Evolutionary conservation across 257 asterid genomes (phyloP).

Genomic region (Solanum pimpinellifolium): DNA sequence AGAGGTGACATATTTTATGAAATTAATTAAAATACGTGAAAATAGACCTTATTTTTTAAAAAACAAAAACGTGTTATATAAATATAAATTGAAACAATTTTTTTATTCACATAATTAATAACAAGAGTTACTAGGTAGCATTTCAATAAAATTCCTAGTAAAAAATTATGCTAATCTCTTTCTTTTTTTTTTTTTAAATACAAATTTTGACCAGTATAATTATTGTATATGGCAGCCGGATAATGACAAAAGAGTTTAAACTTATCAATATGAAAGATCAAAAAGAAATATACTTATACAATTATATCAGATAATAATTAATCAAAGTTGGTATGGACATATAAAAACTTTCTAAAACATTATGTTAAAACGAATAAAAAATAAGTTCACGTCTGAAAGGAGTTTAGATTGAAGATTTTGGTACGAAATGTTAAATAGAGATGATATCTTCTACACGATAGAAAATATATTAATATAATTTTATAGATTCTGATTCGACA

Average conservation of each 20-base stretch:
- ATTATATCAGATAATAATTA: neutral
- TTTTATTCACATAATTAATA: too few relatives aligned
- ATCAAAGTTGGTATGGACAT: neutral
- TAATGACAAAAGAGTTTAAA: neutral
- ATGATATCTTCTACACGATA: neutral
- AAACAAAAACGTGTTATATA: neutral
- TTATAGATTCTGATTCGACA: neutral
- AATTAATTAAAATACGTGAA: too few relatives aligned
- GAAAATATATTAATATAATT: neutral
- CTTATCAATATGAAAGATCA: neutral
- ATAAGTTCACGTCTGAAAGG: neutral
- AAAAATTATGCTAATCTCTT: too few relatives aligned
- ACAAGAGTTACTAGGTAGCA: neutral
- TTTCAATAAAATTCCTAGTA: too few relatives aligned
- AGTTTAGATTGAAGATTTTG: neutral
- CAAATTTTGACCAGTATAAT: neutral
- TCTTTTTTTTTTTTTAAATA: too few relatives aligned
- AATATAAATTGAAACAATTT: too few relatives aligned
- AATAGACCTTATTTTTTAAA: fast-evolving
- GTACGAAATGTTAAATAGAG: neutral
- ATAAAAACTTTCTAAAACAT: neutral
- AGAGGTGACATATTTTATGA: too few relatives aligned
- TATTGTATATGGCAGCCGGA: neutral
- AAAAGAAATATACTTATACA: too few relatives aligned
- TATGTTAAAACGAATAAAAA: neutral